A percentile compares a stretch with the other conserved stretches of the same genome.
These are phyloP conservation scores for Oenanthe javanica DNA, from an alignment of 140 eudicot genomes.

Conservation along the genomic window DNA sequence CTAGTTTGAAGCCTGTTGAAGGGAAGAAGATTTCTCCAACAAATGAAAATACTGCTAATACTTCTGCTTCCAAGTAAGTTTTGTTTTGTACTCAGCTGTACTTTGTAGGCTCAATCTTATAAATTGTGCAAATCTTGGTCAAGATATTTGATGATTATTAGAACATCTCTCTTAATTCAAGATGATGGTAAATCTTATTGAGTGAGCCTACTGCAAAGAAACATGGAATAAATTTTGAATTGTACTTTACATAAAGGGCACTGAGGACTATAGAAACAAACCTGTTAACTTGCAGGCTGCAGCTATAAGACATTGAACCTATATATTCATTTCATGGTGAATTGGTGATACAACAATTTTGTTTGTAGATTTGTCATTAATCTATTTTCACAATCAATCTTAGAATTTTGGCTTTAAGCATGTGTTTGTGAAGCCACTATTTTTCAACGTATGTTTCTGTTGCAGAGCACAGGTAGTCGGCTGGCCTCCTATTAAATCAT, in stretches of 20 bases:
- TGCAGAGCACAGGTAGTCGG: constrained; percentile 83
- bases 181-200: background rate
- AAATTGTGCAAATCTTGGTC: background rate
- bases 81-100: background rate
- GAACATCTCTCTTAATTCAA: background rate
- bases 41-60: constrained; percentile 6
- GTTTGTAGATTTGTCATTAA: background rate
- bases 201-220: background rate
- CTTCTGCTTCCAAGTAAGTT: constrained; percentile 11
- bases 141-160: background rate
- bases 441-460: background rate
- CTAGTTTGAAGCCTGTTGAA: background rate
- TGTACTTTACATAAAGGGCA: background rate
- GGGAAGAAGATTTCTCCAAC: constrained; percentile 9
- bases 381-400: background rate
- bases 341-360: background rate
- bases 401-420: background rate
- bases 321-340: background rate
- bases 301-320: background rate
- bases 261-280: background rate
- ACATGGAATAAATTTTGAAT: background rate
- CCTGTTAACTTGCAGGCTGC: background rate
- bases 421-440: background rate
- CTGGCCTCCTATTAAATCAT: constrained; percentile 91
- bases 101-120: background rate